Evolutionary conservation across 2,329 filamentous ascomycete species (phyloP).

Genomic region (Trichophyton simii): DNA sequence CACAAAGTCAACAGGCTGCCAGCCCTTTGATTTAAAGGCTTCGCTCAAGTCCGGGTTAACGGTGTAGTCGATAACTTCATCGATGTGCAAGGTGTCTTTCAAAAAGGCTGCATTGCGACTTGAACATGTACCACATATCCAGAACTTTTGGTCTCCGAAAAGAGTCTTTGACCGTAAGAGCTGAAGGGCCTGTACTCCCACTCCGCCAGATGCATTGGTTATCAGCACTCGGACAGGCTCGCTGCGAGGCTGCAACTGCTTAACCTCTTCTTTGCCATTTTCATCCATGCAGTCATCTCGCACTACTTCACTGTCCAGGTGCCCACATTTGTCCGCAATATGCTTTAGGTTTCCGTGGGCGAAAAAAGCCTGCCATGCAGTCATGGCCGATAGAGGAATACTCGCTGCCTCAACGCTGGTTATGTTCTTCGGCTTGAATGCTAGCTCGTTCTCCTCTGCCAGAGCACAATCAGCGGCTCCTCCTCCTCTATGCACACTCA

Average conservation of each 20-base stretch:
- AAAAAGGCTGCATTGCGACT: conserved; percentile 19
- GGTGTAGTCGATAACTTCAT: conserved; percentile 22
- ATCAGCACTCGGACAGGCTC: conserved; percentile 25
- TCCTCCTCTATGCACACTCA: conserved; percentile 28
- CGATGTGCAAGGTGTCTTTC: conserved; percentile 20
- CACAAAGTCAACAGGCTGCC: conserved; percentile 29
- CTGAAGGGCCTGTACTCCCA: conserved; percentile 28
- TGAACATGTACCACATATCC: conserved; percentile 29
- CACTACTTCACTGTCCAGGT: conserved; percentile 1
- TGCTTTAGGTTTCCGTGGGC: conserved; percentile 24
- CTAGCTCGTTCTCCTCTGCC: conserved; percentile 28
- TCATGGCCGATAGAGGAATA: conserved; percentile 28
- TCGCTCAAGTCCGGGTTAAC: conserved; percentile 18
- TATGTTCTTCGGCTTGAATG: conserved; percentile 28
- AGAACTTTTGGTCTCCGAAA: conserved; percentile 20
- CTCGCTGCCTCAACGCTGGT: conserved; percentile 24
- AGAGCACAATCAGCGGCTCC: conserved; percentile 32
- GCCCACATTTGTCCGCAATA: conserved; percentile 1
- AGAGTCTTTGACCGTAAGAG: conserved; percentile 25
- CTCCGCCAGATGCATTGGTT: conserved; percentile 26
- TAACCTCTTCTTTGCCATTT: not conserved
- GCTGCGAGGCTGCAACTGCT: not conserved
- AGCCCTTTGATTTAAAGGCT: conserved; percentile 22
- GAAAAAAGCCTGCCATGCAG: conserved; percentile 33
- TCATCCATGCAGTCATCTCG: not conserved